These are phyloP conservation scores for Gossypium davidsonii DNA, from an alignment of 441 rosid species.

Conservation along the genomic window DNA sequence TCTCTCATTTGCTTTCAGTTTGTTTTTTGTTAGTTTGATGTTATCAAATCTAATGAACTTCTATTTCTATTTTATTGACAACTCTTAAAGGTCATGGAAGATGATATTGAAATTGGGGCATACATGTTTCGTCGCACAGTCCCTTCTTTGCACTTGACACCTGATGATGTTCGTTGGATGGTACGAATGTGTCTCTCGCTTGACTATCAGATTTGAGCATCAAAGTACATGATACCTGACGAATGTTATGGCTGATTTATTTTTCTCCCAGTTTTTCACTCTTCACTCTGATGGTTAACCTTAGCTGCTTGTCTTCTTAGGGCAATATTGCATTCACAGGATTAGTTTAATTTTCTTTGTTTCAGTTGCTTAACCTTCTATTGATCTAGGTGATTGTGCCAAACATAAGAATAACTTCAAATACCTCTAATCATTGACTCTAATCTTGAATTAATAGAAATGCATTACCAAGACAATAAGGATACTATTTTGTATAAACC, in stretches of 20 bases:
- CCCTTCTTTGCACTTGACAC: conserved; percentile 72
- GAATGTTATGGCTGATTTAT: neutral
- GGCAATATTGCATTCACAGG: neutral
- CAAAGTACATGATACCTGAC: neutral
- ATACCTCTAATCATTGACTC: neutral
- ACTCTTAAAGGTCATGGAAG: conserved; percentile 78
- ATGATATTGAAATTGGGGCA: conserved; percentile 84
- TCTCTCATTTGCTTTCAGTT: conserved; percentile 13
- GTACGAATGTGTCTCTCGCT: conserved; percentile 30
- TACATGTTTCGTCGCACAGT: conserved; percentile 95
- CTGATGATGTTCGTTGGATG: conserved; percentile 94
- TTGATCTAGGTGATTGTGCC: neutral
- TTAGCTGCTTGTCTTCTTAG: neutral
- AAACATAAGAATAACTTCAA: conserved; percentile 1
- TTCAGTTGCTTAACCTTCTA: conserved; percentile 6
- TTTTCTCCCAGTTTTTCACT: neutral
- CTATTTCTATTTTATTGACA: conserved; percentile 17
- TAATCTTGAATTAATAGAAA: neutral
- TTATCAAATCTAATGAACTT: neutral
- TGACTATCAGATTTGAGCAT: conserved; percentile 1
- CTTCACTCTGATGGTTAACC: neutral
- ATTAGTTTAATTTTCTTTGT: neutral
- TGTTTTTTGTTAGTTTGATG: neutral
- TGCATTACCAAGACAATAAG: neutral
- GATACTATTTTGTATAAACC: neutral